Evolutionary conservation across 2,329 filamentous ascomycete species (phyloP).

Genomic region (Malbranchea cinnamomea): DNA sequence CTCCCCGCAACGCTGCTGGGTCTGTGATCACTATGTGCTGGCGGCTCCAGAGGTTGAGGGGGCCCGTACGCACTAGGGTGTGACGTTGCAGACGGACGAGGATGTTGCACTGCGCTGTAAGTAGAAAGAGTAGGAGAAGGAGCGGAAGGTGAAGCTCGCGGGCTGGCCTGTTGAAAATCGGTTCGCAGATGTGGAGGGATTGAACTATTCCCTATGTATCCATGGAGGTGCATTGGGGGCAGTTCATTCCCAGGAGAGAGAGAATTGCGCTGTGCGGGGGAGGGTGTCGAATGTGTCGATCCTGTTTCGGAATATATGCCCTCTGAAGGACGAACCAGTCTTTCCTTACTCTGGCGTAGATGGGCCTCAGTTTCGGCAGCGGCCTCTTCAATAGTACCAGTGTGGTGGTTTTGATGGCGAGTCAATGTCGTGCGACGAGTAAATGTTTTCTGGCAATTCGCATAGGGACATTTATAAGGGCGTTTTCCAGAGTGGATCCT

Average conservation of each 20-base stretch:
- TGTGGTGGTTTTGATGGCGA: slow-evolving; percentile 90
- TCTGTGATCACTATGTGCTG: slow-evolving; percentile 61
- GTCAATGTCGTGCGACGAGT: slow-evolving; percentile 90
- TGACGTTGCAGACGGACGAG: slow-evolving; percentile 55
- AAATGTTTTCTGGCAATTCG: slow-evolving; percentile 96
- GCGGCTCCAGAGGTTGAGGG: slow-evolving; percentile 68
- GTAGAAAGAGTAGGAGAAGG: slow-evolving; percentile 51
- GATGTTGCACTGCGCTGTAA: slow-evolving; percentile 36
- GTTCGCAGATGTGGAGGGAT: slow-evolving; percentile 69
- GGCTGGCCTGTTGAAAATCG: slow-evolving; percentile 57
- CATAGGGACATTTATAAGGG: slow-evolving; percentile 94
- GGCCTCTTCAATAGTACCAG: slow-evolving; percentile 85
- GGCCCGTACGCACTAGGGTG: slow-evolving; percentile 74
- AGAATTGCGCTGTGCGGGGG: slow-evolving; percentile 65
- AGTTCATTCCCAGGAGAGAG: slow-evolving; percentile 68
- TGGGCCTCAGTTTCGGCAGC: slow-evolving; percentile 78
- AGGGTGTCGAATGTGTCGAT: slow-evolving; percentile 51
- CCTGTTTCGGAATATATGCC: slow-evolving; percentile 29
- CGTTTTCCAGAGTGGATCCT: slow-evolving; percentile 91
- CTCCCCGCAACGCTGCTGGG: slow-evolving; percentile 63
- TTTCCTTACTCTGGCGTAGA: slow-evolving; percentile 43
- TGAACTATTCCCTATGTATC: slow-evolving; percentile 65
- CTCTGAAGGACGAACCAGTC: slow-evolving; percentile 22
- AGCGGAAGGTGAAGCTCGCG: slow-evolving; percentile 46
- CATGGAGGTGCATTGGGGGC: slow-evolving; percentile 54